phyloP scores from a whole-genome alignment of 2,329 filamentous ascomycete species.

The Trichophyton benhamiae region DNA sequence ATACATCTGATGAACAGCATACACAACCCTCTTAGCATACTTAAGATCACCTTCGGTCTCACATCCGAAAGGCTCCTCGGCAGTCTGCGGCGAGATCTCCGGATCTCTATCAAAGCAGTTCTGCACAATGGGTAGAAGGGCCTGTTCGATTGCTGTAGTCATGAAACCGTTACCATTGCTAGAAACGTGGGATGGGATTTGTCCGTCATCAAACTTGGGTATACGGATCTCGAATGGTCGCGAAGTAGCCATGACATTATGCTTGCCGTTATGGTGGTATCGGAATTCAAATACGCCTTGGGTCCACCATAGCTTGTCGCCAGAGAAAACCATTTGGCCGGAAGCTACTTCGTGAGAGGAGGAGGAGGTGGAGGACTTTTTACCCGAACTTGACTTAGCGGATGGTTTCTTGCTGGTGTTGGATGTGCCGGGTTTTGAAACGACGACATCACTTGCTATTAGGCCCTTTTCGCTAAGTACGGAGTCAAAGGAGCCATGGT shows the following conservation, averaged over 20 bases:
- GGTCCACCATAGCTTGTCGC: slow-evolving; percentile 96
- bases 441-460: slow-evolving; percentile 52
- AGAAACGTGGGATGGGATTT: slow-evolving; percentile 46
- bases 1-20: slow-evolving; percentile 86
- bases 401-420: slow-evolving; percentile 21
- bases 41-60: slow-evolving; percentile 78
- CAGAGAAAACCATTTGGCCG: slow-evolving; percentile 76
- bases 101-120: slow-evolving; percentile 90
- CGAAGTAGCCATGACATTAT: slow-evolving; percentile 89
- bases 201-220: slow-evolving; percentile 64
- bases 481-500: slow-evolving; percentile 62
- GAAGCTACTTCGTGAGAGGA: slow-evolving; percentile 45
- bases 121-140: slow-evolving; percentile 68
- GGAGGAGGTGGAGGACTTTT: slow-evolving; percentile 12
- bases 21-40: slow-evolving; percentile 80
- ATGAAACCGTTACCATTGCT: slow-evolving; percentile 32
- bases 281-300: slow-evolving; percentile 93
- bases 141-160: slow-evolving; percentile 58
- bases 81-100: slow-evolving; percentile 70
- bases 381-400: slow-evolving; percentile 23
- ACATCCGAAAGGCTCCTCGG: slow-evolving; percentile 72
- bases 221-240: slow-evolving; percentile 86
- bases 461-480: slow-evolving; percentile 65
- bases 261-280: slow-evolving; percentile 85
- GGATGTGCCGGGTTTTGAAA: slow-evolving; percentile 27